Percentiles rank a stretch among this genome's conserved stretches.
phyloP scores from a whole-genome alignment of 495 filamentous ascomycete species.

The Cryomyces antarcticus region DNA sequence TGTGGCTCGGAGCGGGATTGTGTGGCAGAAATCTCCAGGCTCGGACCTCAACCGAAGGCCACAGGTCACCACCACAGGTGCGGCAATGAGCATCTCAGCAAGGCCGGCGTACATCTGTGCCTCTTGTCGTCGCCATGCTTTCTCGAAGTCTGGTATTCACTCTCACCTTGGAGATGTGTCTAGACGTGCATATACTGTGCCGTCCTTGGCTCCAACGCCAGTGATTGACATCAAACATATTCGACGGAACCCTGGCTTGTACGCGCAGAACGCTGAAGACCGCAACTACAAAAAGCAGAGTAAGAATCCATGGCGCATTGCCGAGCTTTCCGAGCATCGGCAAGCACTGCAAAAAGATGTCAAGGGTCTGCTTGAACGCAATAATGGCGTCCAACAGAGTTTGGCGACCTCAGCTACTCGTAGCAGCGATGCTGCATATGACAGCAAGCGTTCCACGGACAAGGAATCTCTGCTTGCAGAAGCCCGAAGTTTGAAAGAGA shows the following conservation, averaged over 20 bases:
- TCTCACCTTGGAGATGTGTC: not conserved
- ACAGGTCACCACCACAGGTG: too few relatives aligned
- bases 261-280: slow-evolving; percentile 62
- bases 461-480: slow-evolving; percentile 37
- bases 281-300: slow-evolving; percentile 61
- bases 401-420: slow-evolving; percentile 11
- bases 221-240: slow-evolving; percentile 73
- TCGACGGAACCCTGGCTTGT: slow-evolving; percentile 55
- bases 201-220: slow-evolving; percentile 62
- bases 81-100: too few relatives aligned
- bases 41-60: too few relatives aligned
- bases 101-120: slow-evolving; percentile 3
- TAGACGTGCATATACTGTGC: slow-evolving; percentile 20
- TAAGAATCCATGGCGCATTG: slow-evolving; percentile 45
- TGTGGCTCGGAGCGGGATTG: too few relatives aligned
- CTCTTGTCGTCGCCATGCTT: slow-evolving; percentile 1
- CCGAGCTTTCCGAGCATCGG: slow-evolving; percentile 46
- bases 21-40: too few relatives aligned
- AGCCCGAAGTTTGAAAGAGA: slow-evolving; percentile 46
- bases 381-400: slow-evolving; percentile 23
- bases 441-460: slow-evolving; percentile 1
- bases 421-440: slow-evolving; percentile 9
- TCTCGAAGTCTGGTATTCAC: not conserved
- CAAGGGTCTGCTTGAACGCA: slow-evolving; percentile 34
- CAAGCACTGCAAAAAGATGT: slow-evolving; percentile 30